These are phyloP conservation scores for Pulveroboletus sp. DNA, from an alignment of 1,284 basidiomycete species.

Conservation along the genomic window DNA sequence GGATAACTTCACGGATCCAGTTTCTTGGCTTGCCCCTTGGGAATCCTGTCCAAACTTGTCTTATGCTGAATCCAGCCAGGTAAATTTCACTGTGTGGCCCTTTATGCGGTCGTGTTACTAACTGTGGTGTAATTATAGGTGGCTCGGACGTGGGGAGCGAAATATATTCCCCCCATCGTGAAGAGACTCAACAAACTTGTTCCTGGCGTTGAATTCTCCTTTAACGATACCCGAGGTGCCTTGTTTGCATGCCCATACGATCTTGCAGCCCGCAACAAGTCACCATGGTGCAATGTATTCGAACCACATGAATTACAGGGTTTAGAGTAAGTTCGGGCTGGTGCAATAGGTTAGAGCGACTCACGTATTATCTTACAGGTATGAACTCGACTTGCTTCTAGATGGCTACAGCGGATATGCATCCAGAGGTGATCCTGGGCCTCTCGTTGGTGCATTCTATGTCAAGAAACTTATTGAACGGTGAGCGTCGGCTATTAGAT, in stretches of 20 bases:
- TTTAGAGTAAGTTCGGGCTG: slow-evolving; percentile 39
- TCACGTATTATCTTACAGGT: slow-evolving; percentile 19
- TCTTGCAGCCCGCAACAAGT: slow-evolving; percentile 39
- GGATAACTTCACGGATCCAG: slow-evolving; percentile 31
- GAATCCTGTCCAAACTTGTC: slow-evolving; percentile 7
- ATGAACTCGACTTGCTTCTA: slow-evolving; percentile 47
- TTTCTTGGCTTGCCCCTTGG: slow-evolving; percentile 36
- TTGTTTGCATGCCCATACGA: slow-evolving; percentile 52
- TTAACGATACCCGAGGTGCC: slow-evolving; percentile 43
- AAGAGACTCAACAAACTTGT: slow-evolving; percentile 40
- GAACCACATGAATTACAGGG: slow-evolving; percentile 38
- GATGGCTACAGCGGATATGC: slow-evolving; percentile 44
- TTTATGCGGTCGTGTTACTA: background rate
- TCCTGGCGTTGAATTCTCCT: slow-evolving; percentile 36
- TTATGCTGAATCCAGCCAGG: background rate
- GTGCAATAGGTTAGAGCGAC: background rate
- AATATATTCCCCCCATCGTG: slow-evolving; percentile 45
- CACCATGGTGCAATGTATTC: slow-evolving; percentile 48
- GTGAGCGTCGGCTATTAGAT: slow-evolving; percentile 20
- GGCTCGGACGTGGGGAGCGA: slow-evolving; percentile 39
- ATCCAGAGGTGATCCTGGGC: slow-evolving; percentile 40
- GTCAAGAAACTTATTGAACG: slow-evolving; percentile 48
- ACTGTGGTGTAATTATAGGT: slow-evolving; percentile 18
- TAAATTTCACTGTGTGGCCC: background rate
- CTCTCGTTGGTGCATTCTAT: slow-evolving; percentile 44